Evolutionary conservation across 2,329 filamentous ascomycete species (phyloP), one percentile per base, ranked within the genome.

Genomic region (Myriosclerotinia scirpicola): DNA sequence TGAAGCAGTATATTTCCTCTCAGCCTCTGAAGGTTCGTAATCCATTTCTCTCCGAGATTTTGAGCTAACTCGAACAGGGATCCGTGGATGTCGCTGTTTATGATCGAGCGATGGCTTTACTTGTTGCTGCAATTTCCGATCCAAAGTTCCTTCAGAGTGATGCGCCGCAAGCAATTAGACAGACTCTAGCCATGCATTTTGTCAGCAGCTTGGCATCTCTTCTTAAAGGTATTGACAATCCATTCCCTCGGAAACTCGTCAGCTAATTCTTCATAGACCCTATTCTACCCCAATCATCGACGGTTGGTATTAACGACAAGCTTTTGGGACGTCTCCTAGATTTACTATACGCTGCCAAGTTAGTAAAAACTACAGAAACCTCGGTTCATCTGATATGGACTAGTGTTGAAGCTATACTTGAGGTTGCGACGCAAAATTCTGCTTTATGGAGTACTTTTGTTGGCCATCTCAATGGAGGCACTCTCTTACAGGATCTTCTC

Each of bases 61-160:
- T n/a, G 15, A 50, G 61, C 66, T 69, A 68, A 71, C 54, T 17
- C n/a, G 22, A 22, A 12, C 55, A 75, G 72, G 73, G 73, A 15
- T 55, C 61, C 58, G 48, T 70, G 2, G 56, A 76, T 50, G 77
- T 79, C 22, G 76, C 78, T 52, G 69, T 83, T 3, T 71, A 77
- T n/a, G 81, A 71, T 44, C 71, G 80, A 68, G 81, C 81, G 3
- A 77, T 89, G 66, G 79, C 78, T 8, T 79, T 90, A 38, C 77
- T 90, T 30, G 82, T 88, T 42, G 79, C 83, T 22, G 87, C 87
- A 8, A 82, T 92, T 60, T 85, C 84, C 15, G 83, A 88, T 67
- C 78, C 82, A 34, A 79, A 83, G 26, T 79, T 89, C 68, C 77
- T 84, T 17, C 79, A 81, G 11, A 77, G 75, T 52, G 80, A 81